Percentiles rank a stretch among this genome's conserved stretches.
Evolutionary conservation across 2,329 filamentous ascomycete genomes (phyloP).

Genomic region (Venturia effusa): DNA sequence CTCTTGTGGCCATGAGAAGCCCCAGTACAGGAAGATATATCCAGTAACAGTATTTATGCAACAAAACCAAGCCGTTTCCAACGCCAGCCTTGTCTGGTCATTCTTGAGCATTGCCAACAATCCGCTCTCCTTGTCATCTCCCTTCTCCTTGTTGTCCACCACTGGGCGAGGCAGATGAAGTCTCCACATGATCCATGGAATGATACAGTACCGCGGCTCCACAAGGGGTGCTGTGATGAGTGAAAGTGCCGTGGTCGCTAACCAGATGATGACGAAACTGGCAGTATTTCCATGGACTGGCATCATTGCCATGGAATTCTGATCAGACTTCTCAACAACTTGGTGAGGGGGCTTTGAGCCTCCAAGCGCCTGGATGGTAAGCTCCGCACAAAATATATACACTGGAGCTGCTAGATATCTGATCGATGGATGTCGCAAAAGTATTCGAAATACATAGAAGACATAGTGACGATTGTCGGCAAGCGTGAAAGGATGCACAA

Average conservation of each 20-base stretch:
- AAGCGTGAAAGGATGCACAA: slow-evolving; percentile 89
- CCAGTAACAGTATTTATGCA: slow-evolving; percentile 55
- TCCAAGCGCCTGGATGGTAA: slow-evolving; percentile 51
- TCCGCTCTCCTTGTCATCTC: not conserved
- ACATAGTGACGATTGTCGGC: slow-evolving; percentile 96
- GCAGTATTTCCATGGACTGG: slow-evolving; percentile 16
- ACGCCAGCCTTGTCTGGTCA: slow-evolving; percentile 5
- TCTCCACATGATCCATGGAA: slow-evolving; percentile 90
- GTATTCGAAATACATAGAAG: slow-evolving; percentile 87
- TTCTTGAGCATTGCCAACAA: not conserved
- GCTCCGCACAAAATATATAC: slow-evolving; percentile 62
- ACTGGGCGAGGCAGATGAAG: slow-evolving; percentile 52
- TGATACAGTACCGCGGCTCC: slow-evolving; percentile 90
- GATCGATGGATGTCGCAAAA: slow-evolving; percentile 52
- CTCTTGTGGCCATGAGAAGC: slow-evolving; percentile 57
- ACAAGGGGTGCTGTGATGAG: slow-evolving; percentile 84
- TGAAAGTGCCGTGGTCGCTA: slow-evolving; percentile 64
- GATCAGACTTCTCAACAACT: not conserved
- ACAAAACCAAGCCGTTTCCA: slow-evolving; percentile 62
- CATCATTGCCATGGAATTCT: not conserved
- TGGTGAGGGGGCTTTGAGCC: not conserved
- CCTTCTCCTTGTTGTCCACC: not conserved
- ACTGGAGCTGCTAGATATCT: slow-evolving; percentile 57
- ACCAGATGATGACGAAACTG: slow-evolving; percentile 48
- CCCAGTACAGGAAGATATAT: slow-evolving; percentile 58